Percentiles rank a stretch among this genome's conserved stretches.
phyloP scores from a whole-genome alignment of 1,284 basidiomycete species.

The Microstroma glucosiphilum region DNA sequence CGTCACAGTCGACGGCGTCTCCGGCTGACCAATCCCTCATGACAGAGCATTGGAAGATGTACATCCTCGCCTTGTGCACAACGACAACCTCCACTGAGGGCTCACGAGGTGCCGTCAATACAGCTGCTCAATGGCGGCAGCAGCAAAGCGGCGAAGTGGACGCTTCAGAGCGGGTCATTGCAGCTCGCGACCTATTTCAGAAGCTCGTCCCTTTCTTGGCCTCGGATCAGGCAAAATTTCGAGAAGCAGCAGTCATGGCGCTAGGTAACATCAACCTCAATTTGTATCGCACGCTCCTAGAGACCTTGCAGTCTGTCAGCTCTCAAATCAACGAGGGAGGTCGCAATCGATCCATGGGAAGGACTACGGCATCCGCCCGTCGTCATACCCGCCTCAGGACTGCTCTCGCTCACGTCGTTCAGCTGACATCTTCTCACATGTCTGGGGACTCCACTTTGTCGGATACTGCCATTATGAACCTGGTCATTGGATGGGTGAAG shows the following conservation, averaged over 20 bases:
- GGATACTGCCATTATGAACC: conserved; percentile 64
- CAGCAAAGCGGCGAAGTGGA: conserved; percentile 59
- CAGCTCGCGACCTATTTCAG: conserved; percentile 69
- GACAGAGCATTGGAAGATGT: conserved; percentile 80
- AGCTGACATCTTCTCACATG: conserved; percentile 71
- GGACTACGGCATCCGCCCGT: conserved; percentile 46
- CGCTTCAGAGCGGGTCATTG: conserved; percentile 64
- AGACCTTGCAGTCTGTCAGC: conserved; percentile 72
- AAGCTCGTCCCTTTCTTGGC: conserved; percentile 80
- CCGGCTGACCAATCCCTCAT: conserved; percentile 61
- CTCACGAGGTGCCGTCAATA: conserved; percentile 56
- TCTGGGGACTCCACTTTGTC: conserved; percentile 62
- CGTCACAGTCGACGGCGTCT: conserved; percentile 20
- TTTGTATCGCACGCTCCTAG: conserved; percentile 72
- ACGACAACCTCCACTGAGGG: conserved; percentile 55
- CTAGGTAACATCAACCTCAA: conserved; percentile 75
- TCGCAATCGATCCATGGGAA: conserved; percentile 27
- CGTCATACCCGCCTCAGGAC: conserved; percentile 77
- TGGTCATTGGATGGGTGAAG: conserved; percentile 77
- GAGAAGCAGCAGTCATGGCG: conserved; percentile 77
- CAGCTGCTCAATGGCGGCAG: conserved; percentile 61
- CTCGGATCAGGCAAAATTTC: conserved; percentile 73
- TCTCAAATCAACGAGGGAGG: conserved; percentile 73
- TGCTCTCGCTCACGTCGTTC: conserved; percentile 82
- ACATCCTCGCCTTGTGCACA: conserved; percentile 74